These are phyloP conservation scores for Pelargonium citronellum DNA, from an alignment of 441 rosid genomes.

Conservation along the genomic window DNA sequence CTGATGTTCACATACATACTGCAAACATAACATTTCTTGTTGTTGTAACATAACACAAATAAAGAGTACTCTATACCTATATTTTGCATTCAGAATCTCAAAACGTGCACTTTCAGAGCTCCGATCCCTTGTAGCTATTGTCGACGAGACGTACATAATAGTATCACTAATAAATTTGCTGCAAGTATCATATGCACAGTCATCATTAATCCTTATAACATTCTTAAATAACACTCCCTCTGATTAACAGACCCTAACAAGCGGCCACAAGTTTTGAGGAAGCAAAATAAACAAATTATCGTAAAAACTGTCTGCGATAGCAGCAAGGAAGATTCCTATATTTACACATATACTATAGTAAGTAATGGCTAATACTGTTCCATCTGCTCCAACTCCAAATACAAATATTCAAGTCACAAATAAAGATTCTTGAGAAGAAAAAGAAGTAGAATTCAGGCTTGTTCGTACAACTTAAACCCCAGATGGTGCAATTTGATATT, in stretches of 20 bases:
- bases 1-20: not conserved
- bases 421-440: too few species aligned
- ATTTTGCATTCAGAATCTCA: conserved; percentile 69
- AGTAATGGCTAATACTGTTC: too few species aligned
- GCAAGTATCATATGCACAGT: conserved; percentile 35
- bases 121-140: conserved; percentile 83
- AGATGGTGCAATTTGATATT: not conserved
- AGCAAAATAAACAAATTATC: too few species aligned
- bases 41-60: not conserved
- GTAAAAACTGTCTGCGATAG: too few species aligned
- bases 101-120: conserved; percentile 94
- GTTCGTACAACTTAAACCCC: not conserved
- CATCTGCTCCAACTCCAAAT: too few species aligned
- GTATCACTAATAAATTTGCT: conserved; percentile 87
- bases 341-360: too few species aligned
- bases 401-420: too few species aligned
- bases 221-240: too few species aligned
- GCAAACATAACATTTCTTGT: conserved; percentile 4
- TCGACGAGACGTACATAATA: conserved; percentile 78
- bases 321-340: too few species aligned
- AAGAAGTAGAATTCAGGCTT: not conserved
- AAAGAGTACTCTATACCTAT: conserved; percentile 44
- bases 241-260: too few species aligned
- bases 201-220: conserved; percentile 16
- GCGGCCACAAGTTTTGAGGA: too few species aligned